Base-by-base conservation (phyloP, 495 filamentous ascomycete species). In the Mytilinidion resinicola region DNA sequence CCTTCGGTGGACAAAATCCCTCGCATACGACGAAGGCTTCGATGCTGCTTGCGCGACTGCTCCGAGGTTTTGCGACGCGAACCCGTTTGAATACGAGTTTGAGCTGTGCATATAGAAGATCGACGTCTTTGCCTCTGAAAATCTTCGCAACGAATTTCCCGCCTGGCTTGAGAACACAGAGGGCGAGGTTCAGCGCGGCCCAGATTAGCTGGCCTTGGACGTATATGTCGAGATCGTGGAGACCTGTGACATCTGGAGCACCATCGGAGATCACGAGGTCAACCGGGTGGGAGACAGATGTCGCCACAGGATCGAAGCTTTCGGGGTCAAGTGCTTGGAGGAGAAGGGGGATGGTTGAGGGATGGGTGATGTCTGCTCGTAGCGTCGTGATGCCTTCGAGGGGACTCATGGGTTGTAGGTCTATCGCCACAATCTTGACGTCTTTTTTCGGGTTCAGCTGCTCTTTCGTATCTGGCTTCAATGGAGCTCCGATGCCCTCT, bases 81-180 rank as follows among this genome's bases (percentile, higher is more conserved):
- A 98, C 93, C 52, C 82, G 77, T 55, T 89, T 82, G 60, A 98
- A 98, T 53, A 96, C 87, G 25, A 90, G 83, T 59, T 90, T 90
- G 44, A 97, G 80, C 65, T 97, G 93, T 6, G 91, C 88, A 69
- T 91, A 96, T 1, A 96, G 80, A 3, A 96, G 74, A 65, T 96
- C 91, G 12, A 96, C 90, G 64, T 96, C 92, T 60, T 90, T 86
- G 36, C 88, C 91, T 11, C 93, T 78, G 76, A 98, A 98, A 62
- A 98, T 96, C 75, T 98, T 98, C 8, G 93, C 92, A 9, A 98
- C 91, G 64, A 98, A 98, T 63, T 87, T 95, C 52, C 95, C 93
- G 30, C 95, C 93, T 0, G 90, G 90, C 21, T 87, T 86, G 41
- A 98, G 81, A 36, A 96, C 89, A 68, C 90, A 92, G 9, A 96